Percentiles rank a stretch among this genome's conserved stretches.
These are phyloP conservation scores for Lepiota subincarnata DNA, from an alignment of 768 basidiomycete genomes.

Conservation along the genomic window DNA sequence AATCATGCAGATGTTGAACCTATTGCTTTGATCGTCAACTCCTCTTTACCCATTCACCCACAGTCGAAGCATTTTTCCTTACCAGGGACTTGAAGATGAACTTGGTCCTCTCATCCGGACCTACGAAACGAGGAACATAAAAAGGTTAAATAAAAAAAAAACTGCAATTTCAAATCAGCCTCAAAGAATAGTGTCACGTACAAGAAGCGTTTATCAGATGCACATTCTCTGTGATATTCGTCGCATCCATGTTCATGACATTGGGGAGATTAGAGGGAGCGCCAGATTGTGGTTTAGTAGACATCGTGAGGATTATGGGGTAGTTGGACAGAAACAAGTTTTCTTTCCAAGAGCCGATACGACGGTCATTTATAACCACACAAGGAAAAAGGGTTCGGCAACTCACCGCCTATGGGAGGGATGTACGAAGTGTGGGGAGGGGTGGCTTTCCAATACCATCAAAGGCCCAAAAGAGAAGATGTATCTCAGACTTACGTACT, in stretches of 20 bases:
- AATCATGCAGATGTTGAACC: constrained; percentile 69
- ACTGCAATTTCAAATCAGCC: neutral
- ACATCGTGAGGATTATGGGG: constrained; percentile 1
- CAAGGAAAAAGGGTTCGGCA: too few species aligned
- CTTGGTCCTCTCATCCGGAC: constrained; percentile 36
- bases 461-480: neutral
- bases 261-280: constrained; percentile 38
- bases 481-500: neutral
- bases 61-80: constrained; percentile 5
- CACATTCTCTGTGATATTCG: constrained; percentile 38
- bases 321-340: neutral
- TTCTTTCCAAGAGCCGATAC: neutral
- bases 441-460: too few species aligned
- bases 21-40: constrained; percentile 22
- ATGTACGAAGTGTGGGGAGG: too few species aligned
- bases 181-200: constrained; percentile 17
- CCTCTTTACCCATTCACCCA: neutral
- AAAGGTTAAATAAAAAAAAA: too few species aligned
- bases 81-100: constrained; percentile 42
- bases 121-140: constrained; percentile 20
- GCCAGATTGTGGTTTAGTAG: constrained; percentile 27
- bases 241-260: constrained; percentile 36
- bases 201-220: constrained; percentile 36
- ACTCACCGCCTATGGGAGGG: too few species aligned
- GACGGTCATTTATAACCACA: constrained; percentile 2